These are phyloP conservation scores for Fraxinus velutina DNA, from an alignment of 305 asterid genomes.

Conservation along the genomic window DNA sequence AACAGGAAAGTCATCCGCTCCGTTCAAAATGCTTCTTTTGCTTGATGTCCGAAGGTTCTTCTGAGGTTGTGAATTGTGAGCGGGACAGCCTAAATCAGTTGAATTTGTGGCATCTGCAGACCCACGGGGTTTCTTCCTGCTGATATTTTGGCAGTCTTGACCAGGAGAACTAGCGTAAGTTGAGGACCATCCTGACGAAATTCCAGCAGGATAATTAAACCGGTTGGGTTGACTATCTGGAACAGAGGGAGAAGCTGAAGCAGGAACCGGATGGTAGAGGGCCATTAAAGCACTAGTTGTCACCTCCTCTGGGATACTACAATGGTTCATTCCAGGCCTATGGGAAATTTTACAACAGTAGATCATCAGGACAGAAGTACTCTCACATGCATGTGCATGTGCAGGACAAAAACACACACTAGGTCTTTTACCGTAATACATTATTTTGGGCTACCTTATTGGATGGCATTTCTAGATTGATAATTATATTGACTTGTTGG, in stretches of 20 bases:
- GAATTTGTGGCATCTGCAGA: conserved; percentile 48
- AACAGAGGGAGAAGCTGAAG: conserved; percentile 38
- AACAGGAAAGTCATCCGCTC: conserved; percentile 38
- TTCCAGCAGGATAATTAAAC: conserved; percentile 38
- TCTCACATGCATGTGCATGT: not conserved
- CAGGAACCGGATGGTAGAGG: conserved; percentile 59
- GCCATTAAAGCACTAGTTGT: conserved; percentile 76
- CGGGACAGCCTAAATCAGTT: conserved; percentile 32
- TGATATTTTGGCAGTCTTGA: conserved; percentile 45
- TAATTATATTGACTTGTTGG: not conserved
- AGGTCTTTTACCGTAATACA: not conserved
- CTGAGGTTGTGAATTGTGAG: conserved; percentile 41
- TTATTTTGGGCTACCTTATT: not conserved
- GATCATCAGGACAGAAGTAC: conserved; percentile 24
- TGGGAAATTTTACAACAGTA: conserved; percentile 23
- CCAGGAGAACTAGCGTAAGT: conserved; percentile 40
- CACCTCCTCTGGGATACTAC: conserved; percentile 71
- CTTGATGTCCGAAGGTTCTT: conserved; percentile 41
- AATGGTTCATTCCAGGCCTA: conserved; percentile 92
- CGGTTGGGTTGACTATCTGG: conserved; percentile 43
- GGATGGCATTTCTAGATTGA: not conserved
- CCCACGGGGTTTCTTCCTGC: conserved; percentile 60
- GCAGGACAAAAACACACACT: not conserved
- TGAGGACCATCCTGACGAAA: conserved; percentile 35
- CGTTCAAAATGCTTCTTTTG: conserved; percentile 28